phyloP scores from a whole-genome alignment of 805 yeast species.

The Hemisphaericaspora nanyangensis region DNA sequence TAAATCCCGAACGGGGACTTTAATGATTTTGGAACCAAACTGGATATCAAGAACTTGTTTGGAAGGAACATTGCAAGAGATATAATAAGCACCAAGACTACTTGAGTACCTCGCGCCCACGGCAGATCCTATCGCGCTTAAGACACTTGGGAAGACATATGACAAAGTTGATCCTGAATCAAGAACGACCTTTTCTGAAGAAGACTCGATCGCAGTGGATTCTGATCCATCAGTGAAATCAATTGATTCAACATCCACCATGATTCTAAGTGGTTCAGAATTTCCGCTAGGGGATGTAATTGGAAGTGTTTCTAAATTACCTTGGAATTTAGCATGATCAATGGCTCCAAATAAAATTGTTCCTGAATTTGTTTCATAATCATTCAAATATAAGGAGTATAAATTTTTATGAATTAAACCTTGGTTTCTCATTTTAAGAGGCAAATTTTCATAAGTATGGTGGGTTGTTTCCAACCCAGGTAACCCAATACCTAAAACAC shows the following conservation, averaged over 20 bases:
- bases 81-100: conserved; percentile 41
- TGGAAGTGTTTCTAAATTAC: conserved; percentile 31
- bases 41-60: conserved; percentile 31
- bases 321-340: conserved; percentile 38
- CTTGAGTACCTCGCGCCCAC: conserved; percentile 40
- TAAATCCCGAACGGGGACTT: conserved; percentile 43
- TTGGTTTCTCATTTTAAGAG: conserved; percentile 26
- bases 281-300: conserved; percentile 11
- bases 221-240: conserved; percentile 11
- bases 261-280: conserved; percentile 40
- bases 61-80: conserved; percentile 36
- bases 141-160: conserved; percentile 40
- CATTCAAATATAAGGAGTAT: conserved; percentile 36
- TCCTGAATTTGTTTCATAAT: conserved; percentile 22
- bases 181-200: conserved; percentile 21
- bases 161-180: conserved; percentile 36
- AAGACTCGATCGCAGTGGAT: conserved; percentile 14
- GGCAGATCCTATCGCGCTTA: conserved; percentile 30
- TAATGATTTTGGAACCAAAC: conserved; percentile 56
- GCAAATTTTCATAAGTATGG: conserved; percentile 34
- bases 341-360: conserved; percentile 41
- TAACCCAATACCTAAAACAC: conserved; percentile 75
- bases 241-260: conserved; percentile 45
- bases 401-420: conserved; percentile 32
- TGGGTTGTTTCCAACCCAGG: conserved; percentile 62